Evolutionary conservation across 2,329 filamentous ascomycete species (phyloP), one percentile per base, ranked within the genome.

Genomic region (Sporothrix dimorphospora): DNA sequence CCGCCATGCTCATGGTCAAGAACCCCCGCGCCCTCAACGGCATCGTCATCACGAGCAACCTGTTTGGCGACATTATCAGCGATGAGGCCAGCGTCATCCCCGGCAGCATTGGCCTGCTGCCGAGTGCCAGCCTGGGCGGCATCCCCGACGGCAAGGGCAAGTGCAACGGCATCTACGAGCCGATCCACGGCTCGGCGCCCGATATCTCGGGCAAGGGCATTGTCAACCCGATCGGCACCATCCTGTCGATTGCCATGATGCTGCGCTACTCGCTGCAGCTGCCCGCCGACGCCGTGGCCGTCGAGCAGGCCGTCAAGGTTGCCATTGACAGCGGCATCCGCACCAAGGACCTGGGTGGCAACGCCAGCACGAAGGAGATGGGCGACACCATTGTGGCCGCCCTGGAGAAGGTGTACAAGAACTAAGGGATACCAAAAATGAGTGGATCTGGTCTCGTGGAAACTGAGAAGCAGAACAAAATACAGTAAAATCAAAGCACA

Each of bases 1-100:
- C 95, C n/a, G 95, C 95, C 76, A 98, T 98, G 94, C 85, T 98
- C 77, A 94, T 98, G 92, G 89, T 98, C 79, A 98, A 97, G 90
- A 95, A 94, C 83, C 95, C 95, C 11, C 87, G 91, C 12, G 89
- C 90, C 27, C 86, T 98, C 70, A 98, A 98, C 81, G 96, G 95
- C 70, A 90, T 98, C 47, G 89, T 98, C 63, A 90, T 98, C 75
- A 97, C 94, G 14, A 94, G 91, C 85, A 99, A 98, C 82, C 81
- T 98, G 77, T 97, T 97, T 80, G 96, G 95, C 75, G 95, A 98
- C 82, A 98, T 98, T 80, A 94, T 99, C 79, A 93, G 89, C 79
- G 95, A 98, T 80, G 95, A 98, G 86, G 94, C 95, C 4, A 94
- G 92, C 77, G 94, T 97, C 68, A 98, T 98, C 77, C 94, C 95